A percentile compares a stretch with the other conserved stretches of the same genome.
These are phyloP conservation scores for Balansia obtecta DNA, from an alignment of 2,329 filamentous ascomycete genomes.

Conservation along the genomic window DNA sequence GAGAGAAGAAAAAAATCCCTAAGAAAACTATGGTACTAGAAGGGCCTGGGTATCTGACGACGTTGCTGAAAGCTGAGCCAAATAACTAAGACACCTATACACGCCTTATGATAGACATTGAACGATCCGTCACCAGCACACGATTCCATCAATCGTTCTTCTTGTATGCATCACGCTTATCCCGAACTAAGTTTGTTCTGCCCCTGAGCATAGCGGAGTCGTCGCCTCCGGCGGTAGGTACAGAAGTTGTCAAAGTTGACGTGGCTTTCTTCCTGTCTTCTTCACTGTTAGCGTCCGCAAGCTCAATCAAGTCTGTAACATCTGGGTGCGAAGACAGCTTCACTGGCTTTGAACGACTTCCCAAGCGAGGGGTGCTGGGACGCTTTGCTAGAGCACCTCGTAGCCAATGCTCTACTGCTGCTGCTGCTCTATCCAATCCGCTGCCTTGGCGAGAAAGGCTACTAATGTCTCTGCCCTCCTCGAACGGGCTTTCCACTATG, in stretches of 20 bases:
- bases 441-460: slow-evolving; percentile 33
- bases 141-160: slow-evolving; percentile 26
- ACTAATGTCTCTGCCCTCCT: slow-evolving; percentile 31
- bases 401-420: slow-evolving; percentile 83
- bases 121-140: not conserved
- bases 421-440: slow-evolving; percentile 69
- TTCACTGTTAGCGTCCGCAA: slow-evolving; percentile 49
- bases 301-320: slow-evolving; percentile 56
- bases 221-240: slow-evolving; percentile 21
- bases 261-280: slow-evolving; percentile 29
- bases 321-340: slow-evolving; percentile 13
- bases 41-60: no score
- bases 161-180: slow-evolving; percentile 14
- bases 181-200: slow-evolving; percentile 17
- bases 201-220: slow-evolving; percentile 26
- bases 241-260: slow-evolving; percentile 21
- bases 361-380: slow-evolving; percentile 36
- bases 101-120: not conserved
- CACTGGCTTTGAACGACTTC: slow-evolving; percentile 23
- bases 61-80: no score
- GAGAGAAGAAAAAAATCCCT: no score
- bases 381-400: slow-evolving; percentile 64
- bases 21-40: not conserved
- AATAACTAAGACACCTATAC: no score
- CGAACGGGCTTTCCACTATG: slow-evolving; percentile 40